Percentiles rank a stretch among this genome's conserved stretches.
These are phyloP conservation scores for Larix kaempferi DNA, from an alignment of 75 land plant genomes.

Conservation along the genomic window DNA sequence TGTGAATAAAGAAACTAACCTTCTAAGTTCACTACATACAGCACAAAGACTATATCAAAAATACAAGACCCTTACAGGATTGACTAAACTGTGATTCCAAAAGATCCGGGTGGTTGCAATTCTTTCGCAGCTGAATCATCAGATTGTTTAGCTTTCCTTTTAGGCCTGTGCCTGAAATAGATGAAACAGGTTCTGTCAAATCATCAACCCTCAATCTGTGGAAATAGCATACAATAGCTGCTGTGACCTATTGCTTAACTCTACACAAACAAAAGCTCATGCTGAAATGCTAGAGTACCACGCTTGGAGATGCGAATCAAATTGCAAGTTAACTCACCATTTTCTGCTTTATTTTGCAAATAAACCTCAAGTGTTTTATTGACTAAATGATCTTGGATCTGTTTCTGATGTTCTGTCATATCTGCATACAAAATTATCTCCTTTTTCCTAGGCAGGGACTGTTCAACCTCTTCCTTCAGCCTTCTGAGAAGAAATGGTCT, in stretches of 20 bases:
- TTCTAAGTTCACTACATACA: no score
- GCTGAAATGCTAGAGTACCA: no score
- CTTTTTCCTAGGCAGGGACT: conserved; percentile 36
- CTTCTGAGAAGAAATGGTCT: conserved; percentile 44
- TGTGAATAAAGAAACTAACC: background rate
- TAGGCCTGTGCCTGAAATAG: conserved; percentile 31
- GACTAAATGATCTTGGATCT: conserved; percentile 27
- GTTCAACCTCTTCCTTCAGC: conserved; percentile 45
- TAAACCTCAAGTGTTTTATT: conserved; percentile 29
- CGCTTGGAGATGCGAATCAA: background rate
- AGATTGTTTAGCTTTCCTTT: conserved; percentile 49
- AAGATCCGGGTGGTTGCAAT: conserved; percentile 94
- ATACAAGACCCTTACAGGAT: background rate
- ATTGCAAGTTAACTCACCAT: background rate
- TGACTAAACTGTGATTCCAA: conserved; percentile 25
- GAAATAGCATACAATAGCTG: background rate
- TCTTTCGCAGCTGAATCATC: conserved; percentile 69
- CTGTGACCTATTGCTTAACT: background rate
- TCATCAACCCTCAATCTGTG: background rate
- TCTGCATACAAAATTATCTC: conserved; percentile 46
- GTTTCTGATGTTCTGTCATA: conserved; percentile 30
- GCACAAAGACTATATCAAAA: background rate
- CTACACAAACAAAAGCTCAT: background rate
- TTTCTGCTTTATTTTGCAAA: conserved; percentile 20
- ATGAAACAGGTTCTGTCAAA: background rate